Evolutionary conservation across 495 filamentous ascomycete genomes (phyloP).

Genomic region (Darksidea phi): DNA sequence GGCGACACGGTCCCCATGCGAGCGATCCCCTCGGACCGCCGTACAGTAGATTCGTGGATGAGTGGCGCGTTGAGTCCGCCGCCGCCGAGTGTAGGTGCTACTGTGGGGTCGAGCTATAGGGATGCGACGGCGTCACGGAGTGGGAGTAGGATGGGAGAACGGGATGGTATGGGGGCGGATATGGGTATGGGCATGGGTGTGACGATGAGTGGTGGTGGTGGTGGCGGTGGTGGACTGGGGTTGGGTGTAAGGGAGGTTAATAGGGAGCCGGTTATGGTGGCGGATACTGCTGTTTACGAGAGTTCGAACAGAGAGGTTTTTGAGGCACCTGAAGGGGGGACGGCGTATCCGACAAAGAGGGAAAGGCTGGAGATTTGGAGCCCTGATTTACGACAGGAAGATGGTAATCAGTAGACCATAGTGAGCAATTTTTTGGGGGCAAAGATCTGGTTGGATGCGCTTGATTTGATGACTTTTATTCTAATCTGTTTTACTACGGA

Average conservation of each 20-base stretch:
- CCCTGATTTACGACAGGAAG: background rate
- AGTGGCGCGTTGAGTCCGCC: background rate
- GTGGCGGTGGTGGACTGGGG: no score
- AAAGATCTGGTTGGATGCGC: no score
- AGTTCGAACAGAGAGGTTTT: background rate
- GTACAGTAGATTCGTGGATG: background rate
- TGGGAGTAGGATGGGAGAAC: no score
- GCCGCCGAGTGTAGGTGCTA: background rate
- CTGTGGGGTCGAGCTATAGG: background rate
- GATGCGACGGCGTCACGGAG: no score
- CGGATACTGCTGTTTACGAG: conserved; percentile 1
- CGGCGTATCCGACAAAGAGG: conserved; percentile 6
- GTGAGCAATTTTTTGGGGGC: no score
- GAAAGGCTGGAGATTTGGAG: background rate
- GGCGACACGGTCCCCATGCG: conserved; percentile 1
- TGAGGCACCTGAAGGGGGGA: conserved; percentile 19
- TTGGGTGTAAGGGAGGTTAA: no score
- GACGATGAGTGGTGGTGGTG: no score
- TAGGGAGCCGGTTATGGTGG: conserved; percentile 11
- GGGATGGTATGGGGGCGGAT: no score
- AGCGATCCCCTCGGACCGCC: background rate
- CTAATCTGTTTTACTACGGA: no score
- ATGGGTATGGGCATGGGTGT: no score
- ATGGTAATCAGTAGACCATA: background rate
- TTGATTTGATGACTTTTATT: no score